Evolutionary conservation across 371 early-diverging fungal species (phyloP), one percentile per base, ranked within the genome.

Genomic region (Mucor saturninus): DNA sequence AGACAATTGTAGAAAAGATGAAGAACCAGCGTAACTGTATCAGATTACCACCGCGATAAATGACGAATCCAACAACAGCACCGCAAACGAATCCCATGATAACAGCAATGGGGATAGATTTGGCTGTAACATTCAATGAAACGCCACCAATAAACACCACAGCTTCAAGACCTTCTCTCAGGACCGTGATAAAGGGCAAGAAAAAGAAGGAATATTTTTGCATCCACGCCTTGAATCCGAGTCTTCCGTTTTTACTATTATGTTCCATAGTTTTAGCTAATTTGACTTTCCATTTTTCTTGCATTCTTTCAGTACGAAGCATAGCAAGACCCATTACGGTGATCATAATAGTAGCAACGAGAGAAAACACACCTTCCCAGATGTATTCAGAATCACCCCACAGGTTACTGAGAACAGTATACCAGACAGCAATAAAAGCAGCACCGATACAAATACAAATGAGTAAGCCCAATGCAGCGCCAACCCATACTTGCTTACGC

Each of bases 141-240:
- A 94, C 92, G 45, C 94, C 95, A 59, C 87, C 92, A 51, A 93
- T 84, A 71, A 94, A 91, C 1, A 95, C 85, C 5, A 95, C 83
- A 14, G 90, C 85, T 72, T 92, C 92, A 35, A 95, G 79, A 5
- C 92, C 93, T 79, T 94, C 94, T 30, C 95, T 81, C 40, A 92
- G 72, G 1, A 95, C 85, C 5, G 94, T 92, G 56, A 93, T 71
- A 59, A 91, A 88, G 2, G 95, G 93, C n/a, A 91, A 69, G 52
- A 89, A 67, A 74, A 92, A 86, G 69, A 94, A 86, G 10, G 89
- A 80, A 64, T 89, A 90, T 9, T 69, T 62, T 38, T 75, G 73
- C 54, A 76, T 54, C 59, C 66, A 69, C 14, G 57, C 58, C 15
- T 67, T 72, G 21, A 68, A 65, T 1, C 59, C 45, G 4, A 37